Evolutionary conservation across 148 eudicot genomes (phyloP), one percentile per base, ranked within the genome.

Genomic region (Suaeda aralocaspica): DNA sequence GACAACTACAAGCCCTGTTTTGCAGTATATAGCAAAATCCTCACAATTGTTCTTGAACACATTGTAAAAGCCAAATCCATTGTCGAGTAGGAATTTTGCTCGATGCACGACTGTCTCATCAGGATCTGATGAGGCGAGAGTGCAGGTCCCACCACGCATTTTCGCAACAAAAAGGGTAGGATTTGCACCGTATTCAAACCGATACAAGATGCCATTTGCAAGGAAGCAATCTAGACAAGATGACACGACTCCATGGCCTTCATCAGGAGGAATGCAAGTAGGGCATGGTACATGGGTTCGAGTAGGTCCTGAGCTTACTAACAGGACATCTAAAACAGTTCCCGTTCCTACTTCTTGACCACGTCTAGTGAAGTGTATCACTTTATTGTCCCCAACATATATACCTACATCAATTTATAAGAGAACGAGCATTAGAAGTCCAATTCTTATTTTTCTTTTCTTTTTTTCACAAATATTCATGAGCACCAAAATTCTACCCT

Each of bases 311-410:
- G 95, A 92, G 83, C 97, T 92, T 15, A 89, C 82, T 44, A 92
- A 72, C 51, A 92, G 85, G 15, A 82, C 51, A 60, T 92, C 97
- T 36, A 92, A 67, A 48, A 82, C 77, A 2, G 96, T 91, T 30
- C 96, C 96, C 2, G 96, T 91, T 64, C 93, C 96, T 16, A 91
- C 83, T 88, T 92, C 97, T 59, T 83, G 92, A 52, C 97, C 97
- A 6, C 76, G 92, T 72, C 97, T 85, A 19, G 97, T 92, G 85
- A 92, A 92, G 77, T 92, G 97, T 50, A 92, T 78, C 22, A 92
- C 97, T 79, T 80, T 84, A 67, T 84, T 66, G 46, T 89, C 90
- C 50, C 97, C 97, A 66, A 85, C 71, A 46, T 82, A 87, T 19
- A 92, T 87, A 30, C 97, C 97, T 89, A 66, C 31, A 68, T 24